Evolutionary conservation across 164 flowering plant genomes (phyloP).

Genomic region (Paratinospora sagittata): DNA sequence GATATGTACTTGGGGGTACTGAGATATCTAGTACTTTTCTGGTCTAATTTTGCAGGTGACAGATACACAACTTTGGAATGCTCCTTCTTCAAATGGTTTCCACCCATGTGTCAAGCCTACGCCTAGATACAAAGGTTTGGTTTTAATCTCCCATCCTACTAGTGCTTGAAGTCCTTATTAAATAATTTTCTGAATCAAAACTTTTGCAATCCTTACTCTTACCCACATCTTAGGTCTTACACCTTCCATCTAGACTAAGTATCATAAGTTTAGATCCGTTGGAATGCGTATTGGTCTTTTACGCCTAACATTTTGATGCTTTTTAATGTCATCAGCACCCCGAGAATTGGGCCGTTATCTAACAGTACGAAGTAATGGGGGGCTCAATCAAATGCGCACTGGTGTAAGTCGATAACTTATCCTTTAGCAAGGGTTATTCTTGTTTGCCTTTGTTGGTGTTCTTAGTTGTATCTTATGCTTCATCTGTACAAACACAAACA

Average conservation of each 20-base stretch:
- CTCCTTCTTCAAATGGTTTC: slow-evolving; percentile 52
- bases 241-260: not conserved
- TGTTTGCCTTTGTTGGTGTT: not conserved
- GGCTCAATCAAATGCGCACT: slow-evolving; percentile 96
- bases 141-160: not conserved
- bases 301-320: not conserved
- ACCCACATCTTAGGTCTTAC: not conserved
- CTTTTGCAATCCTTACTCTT: not conserved
- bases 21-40: not conserved
- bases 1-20: not conserved
- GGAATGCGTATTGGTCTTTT: not conserved
- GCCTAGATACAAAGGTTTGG: slow-evolving; percentile 51
- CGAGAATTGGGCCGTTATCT: slow-evolving; percentile 50
- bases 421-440: not conserved
- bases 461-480: not conserved
- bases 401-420: slow-evolving; percentile 59
- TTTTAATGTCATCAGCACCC: slow-evolving; percentile 35
- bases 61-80: slow-evolving; percentile 50
- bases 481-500: not conserved
- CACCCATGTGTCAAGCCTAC: slow-evolving; percentile 70
- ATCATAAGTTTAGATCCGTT: not conserved
- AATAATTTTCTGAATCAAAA: not conserved
- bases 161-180: not conserved
- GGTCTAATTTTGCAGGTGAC: slow-evolving; percentile 29
- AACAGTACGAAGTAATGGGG: slow-evolving; percentile 88